Conservation (phyloP, 2,329 filamentous ascomycete genomes). For the Grosmannia huntii region DNA sequence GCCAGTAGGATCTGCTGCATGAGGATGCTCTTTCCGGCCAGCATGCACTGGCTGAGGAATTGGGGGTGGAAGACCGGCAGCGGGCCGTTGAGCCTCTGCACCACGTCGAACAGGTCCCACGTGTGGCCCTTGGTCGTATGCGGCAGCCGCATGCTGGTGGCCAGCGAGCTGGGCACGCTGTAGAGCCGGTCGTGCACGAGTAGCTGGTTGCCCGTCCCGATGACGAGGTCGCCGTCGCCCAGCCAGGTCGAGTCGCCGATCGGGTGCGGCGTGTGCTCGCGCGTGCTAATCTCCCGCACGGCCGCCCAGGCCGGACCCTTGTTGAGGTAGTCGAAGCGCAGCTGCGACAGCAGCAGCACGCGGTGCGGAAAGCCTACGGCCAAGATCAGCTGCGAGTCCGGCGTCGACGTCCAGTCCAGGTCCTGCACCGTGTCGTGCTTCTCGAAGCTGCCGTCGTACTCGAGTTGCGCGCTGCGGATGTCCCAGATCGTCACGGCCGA, state of each 20-base stretch:
- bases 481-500: conserved; percentile 86
- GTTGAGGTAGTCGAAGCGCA: conserved; percentile 85
- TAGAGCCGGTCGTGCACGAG: conserved; percentile 74
- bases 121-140: conserved; percentile 31
- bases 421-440: conserved; percentile 66
- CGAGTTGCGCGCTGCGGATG: conserved; percentile 64
- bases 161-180: conserved; percentile 45
- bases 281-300: conserved; percentile 69
- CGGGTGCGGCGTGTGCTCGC: conserved; percentile 72
- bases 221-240: conserved; percentile 68
- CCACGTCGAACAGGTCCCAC: conserved; percentile 67
- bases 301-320: conserved; percentile 81
- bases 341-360: conserved; percentile 69
- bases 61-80: conserved; percentile 88
- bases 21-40: conserved; percentile 60
- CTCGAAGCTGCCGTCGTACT: conserved; percentile 66
- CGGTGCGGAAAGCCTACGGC: conserved; percentile 87
- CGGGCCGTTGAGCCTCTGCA: conserved; percentile 74
- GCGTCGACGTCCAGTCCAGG: conserved; percentile 88
- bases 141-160: conserved; percentile 37
- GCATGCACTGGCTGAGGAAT: conserved; percentile 73
- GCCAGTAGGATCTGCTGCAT: conserved; percentile 62
- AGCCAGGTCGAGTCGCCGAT: conserved; percentile 93
- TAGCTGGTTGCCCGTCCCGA: conserved; percentile 83
- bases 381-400: conserved; percentile 76